phyloP scores from a whole-genome alignment of 768 basidiomycete genomes.

The Serendipita indica region DNA sequence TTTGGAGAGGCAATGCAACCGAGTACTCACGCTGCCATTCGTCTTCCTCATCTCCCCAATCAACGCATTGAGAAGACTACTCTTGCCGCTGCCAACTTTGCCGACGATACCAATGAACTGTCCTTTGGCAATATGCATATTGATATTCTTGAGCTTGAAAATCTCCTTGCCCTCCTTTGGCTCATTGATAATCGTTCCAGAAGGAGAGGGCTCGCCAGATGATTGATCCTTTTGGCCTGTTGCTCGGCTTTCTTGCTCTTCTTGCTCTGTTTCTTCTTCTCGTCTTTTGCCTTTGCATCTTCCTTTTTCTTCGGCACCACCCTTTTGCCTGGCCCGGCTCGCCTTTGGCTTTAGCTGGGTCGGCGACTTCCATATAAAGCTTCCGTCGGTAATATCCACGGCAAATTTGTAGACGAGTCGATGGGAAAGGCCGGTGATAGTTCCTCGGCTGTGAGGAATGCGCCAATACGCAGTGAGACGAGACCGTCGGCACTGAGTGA shows the following conservation, averaged over 20 bases:
- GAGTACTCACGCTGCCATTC: slow-evolving; percentile 32
- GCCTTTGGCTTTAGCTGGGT: slow-evolving; percentile 14
- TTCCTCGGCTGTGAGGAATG: slow-evolving; percentile 41
- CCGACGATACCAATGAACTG: slow-evolving; percentile 62
- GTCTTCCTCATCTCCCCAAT: slow-evolving; percentile 55
- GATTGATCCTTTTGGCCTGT: slow-evolving; percentile 24
- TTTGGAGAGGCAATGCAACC: not conserved
- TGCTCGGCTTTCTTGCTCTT: slow-evolving; percentile 21
- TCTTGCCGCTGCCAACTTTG: slow-evolving; percentile 59
- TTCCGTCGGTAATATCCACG: slow-evolving; percentile 34
- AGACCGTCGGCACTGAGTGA: slow-evolving; percentile 34
- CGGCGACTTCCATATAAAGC: slow-evolving; percentile 35
- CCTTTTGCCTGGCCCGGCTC: slow-evolving; percentile 20
- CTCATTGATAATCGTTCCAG: not conserved
- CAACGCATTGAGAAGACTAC: slow-evolving; percentile 38
- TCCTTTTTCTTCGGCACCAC: slow-evolving; percentile 15
- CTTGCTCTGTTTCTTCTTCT: not conserved
- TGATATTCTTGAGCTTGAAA: slow-evolving; percentile 35
- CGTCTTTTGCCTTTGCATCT: slow-evolving; percentile 15
- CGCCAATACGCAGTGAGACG: slow-evolving; percentile 37
- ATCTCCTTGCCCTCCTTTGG: slow-evolving; percentile 28
- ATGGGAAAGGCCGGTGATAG: slow-evolving; percentile 33
- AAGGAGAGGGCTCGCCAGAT: not conserved
- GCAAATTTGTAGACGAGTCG: slow-evolving; percentile 27
- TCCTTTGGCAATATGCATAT: slow-evolving; percentile 35